Percentiles rank a stretch among this genome's conserved stretches.
phyloP scores from a whole-genome alignment of 2,329 filamentous ascomycete species.

The Aureobasidium melanogenum region DNA sequence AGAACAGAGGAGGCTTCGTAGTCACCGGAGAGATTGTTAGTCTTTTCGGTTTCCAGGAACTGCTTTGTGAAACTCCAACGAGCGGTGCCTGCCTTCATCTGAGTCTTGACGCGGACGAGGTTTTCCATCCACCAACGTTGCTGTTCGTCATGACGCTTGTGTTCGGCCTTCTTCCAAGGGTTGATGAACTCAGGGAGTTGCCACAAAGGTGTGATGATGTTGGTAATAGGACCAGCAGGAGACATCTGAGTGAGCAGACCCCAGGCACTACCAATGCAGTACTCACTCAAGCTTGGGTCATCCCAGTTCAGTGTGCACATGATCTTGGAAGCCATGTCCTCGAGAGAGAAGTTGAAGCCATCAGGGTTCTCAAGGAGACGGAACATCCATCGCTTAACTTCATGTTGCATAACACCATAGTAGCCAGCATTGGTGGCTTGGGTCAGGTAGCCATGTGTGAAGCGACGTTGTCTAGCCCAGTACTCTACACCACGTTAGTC shows the following conservation, averaged over 20 bases:
- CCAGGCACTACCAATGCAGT: constrained; percentile 45
- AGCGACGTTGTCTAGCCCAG: constrained; percentile 46
- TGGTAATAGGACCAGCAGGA: constrained; percentile 49
- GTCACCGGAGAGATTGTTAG: constrained; percentile 26
- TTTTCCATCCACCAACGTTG: constrained; percentile 45
- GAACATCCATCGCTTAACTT: constrained; percentile 46
- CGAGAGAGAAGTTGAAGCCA: constrained; percentile 41
- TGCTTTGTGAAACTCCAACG: constrained; percentile 34
- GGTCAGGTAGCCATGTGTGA: constrained; percentile 44
- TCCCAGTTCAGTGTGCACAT: constrained; percentile 49
- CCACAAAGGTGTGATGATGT: constrained; percentile 47
- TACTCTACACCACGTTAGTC: constrained; percentile 32
- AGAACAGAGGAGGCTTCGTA: constrained; percentile 27
- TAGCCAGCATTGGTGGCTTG: constrained; percentile 37
- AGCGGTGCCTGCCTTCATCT: constrained; percentile 34
- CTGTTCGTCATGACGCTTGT: constrained; percentile 45
- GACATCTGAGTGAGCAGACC: constrained; percentile 51
- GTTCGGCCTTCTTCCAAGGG: constrained; percentile 46
- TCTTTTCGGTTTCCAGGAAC: constrained; percentile 33
- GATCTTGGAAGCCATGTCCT: constrained; percentile 51
- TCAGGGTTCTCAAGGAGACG: constrained; percentile 42
- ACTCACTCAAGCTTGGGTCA: constrained; percentile 39
- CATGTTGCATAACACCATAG: constrained; percentile 42
- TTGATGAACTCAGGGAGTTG: constrained; percentile 42
- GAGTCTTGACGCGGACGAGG: constrained; percentile 28